These are phyloP conservation scores for Auriculariales sp. DNA, from an alignment of 768 basidiomycete genomes.

Conservation along the genomic window DNA sequence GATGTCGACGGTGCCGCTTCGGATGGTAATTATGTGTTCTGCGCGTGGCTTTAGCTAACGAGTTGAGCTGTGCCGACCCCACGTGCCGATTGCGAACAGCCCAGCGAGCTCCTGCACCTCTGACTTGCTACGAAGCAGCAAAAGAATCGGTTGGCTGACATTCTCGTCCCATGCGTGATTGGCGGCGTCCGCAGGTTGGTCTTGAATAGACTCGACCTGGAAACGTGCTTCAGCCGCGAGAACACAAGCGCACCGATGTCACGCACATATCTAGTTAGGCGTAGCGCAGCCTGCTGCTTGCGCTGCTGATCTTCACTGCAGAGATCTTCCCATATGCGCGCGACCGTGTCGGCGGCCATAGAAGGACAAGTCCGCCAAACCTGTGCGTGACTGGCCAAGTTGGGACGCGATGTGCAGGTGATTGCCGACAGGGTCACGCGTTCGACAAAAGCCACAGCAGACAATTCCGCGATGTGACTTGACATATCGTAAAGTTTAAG, in stretches of 20 bases:
- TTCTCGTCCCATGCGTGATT: slow-evolving; percentile 77
- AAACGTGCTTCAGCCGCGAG: slow-evolving; percentile 8
- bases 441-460: too few relatives aligned
- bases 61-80: not conserved
- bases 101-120: slow-evolving; percentile 74
- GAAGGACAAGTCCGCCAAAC: not conserved
- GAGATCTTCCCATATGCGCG: slow-evolving; percentile 71
- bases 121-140: slow-evolving; percentile 70
- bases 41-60: slow-evolving; percentile 9
- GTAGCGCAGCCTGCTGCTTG: slow-evolving; percentile 52
- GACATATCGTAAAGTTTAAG: too few relatives aligned
- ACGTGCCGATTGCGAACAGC: slow-evolving; percentile 70
- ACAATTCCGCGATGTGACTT: too few relatives aligned
- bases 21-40: slow-evolving; percentile 66
- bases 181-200: slow-evolving; percentile 70
- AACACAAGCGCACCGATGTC: slow-evolving; percentile 2
- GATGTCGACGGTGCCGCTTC: slow-evolving; percentile 67
- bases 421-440: too few relatives aligned
- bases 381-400: too few relatives aligned
- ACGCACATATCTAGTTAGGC: slow-evolving; percentile 62
- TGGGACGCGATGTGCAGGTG: too few relatives aligned
- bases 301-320: slow-evolving; percentile 49
- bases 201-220: slow-evolving; percentile 58
- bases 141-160: slow-evolving; percentile 66
- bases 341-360: slow-evolving; percentile 19